These are phyloP conservation scores for Leccinum obscurum DNA, from an alignment of 768 basidiomycete genomes.

Conservation along the genomic window DNA sequence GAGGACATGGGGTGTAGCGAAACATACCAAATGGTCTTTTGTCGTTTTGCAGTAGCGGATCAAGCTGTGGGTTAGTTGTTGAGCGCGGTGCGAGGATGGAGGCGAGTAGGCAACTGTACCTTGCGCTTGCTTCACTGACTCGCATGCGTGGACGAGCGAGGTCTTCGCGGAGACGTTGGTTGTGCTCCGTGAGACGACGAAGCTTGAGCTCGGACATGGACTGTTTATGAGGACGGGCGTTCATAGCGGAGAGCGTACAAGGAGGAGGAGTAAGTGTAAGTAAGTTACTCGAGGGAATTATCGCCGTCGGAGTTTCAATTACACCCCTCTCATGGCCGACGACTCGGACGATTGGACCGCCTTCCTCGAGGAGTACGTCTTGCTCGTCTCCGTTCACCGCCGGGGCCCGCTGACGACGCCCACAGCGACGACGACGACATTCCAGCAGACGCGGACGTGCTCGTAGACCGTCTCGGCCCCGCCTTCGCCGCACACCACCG, in stretches of 20 bases:
- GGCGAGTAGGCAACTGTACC: conserved; percentile 41
- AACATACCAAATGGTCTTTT: conserved; percentile 75
- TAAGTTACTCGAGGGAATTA: conserved; percentile 3
- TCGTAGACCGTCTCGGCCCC: conserved; percentile 48
- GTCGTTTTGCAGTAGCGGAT: conserved; percentile 95
- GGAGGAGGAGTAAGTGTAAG: conserved; percentile 1
- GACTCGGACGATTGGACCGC: conserved; percentile 33
- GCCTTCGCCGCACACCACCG: conserved; percentile 35
- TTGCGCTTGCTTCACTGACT: conserved; percentile 89
- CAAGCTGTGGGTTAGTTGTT: conserved; percentile 49
- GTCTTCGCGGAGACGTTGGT: conserved; percentile 83
- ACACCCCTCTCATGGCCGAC: conserved; percentile 15
- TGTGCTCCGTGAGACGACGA: conserved; percentile 90
- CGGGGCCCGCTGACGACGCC: not conserved
- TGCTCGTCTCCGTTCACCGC: not conserved
- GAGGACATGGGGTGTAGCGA: conserved; percentile 29
- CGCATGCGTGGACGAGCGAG: conserved; percentile 84
- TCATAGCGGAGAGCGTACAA: conserved; percentile 46
- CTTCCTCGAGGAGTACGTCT: conserved; percentile 28
- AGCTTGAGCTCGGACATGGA: conserved; percentile 98
- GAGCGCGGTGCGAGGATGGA: conserved; percentile 2
- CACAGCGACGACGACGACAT: conserved; percentile 37
- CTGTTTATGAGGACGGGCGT: conserved; percentile 81
- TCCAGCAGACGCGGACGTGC: conserved; percentile 42
- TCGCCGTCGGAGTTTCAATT: conserved; percentile 23